phyloP scores from a whole-genome alignment of 2,329 filamentous ascomycete species.

The Aspergillus brasiliensis region DNA sequence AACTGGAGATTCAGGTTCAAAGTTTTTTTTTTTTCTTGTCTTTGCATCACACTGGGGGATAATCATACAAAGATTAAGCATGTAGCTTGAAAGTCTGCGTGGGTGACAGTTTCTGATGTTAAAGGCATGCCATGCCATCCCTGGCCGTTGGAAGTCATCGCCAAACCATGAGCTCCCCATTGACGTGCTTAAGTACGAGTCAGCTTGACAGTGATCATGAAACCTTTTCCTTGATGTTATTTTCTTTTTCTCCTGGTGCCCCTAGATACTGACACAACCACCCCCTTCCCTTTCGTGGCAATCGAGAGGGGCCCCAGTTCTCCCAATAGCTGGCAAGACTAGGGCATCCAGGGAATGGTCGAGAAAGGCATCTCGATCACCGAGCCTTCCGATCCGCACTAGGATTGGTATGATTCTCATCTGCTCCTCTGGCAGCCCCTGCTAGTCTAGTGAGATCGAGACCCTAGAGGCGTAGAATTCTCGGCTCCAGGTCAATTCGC shows the following conservation, averaged over 20 bases:
- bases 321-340: background rate
- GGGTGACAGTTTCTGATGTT: background rate
- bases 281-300: background rate
- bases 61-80: background rate
- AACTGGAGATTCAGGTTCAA: background rate
- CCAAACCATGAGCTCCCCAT: background rate
- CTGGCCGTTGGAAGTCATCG: background rate
- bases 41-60: background rate
- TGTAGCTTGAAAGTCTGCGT: conserved; percentile 3
- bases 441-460: conserved; percentile 7
- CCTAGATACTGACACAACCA: background rate
- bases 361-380: conserved; percentile 1
- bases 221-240: background rate
- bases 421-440: conserved; percentile 3
- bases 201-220: background rate
- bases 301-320: background rate
- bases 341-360: background rate
- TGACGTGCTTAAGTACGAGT: background rate
- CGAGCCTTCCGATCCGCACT: background rate
- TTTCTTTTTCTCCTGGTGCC: background rate
- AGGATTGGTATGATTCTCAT: conserved; percentile 2
- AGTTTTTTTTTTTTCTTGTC: background rate
- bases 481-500: background rate
- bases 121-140: background rate
- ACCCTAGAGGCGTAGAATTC: background rate